Conservation (phyloP, 192 early-diverging fungal species). For the Phlyctochytrium arcticum region DNA sequence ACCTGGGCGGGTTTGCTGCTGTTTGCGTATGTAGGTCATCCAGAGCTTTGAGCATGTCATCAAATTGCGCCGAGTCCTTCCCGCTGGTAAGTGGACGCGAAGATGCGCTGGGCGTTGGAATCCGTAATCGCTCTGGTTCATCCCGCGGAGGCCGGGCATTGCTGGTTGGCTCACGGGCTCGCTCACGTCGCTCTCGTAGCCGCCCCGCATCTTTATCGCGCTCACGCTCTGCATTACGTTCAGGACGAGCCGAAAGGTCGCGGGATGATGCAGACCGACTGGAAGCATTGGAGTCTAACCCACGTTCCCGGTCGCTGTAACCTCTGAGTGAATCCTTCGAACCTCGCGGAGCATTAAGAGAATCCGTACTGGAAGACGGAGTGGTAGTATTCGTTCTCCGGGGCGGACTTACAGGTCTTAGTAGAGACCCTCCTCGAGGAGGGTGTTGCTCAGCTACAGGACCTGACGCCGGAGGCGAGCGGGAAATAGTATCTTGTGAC, state of each 20-base stretch:
- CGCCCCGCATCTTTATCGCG: neutral
- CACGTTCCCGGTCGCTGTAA: neutral
- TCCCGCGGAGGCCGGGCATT: neutral
- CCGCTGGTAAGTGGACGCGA: neutral
- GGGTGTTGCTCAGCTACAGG: neutral
- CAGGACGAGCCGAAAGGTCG: too few species aligned
- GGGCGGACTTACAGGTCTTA: neutral
- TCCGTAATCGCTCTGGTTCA: neutral
- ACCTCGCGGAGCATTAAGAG: neutral
- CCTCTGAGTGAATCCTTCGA: neutral
- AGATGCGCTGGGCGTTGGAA: neutral
- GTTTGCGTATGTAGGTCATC: conserved; percentile 19
- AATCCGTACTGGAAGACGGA: neutral
- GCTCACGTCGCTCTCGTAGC: neutral
- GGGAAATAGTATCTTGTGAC: neutral
- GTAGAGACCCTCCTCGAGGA: neutral
- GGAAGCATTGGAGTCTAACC: neutral
- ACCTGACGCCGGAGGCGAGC: neutral
- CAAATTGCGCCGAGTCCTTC: conserved; percentile 3
- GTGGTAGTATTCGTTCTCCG: neutral
- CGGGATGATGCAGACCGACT: neutral
- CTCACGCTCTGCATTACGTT: neutral
- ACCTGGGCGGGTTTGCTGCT: conserved; percentile 17
- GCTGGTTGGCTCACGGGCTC: neutral
- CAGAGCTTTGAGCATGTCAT: conserved; percentile 24